Conservation (phyloP, 768 basidiomycete species). For the Xanthoconium stramineum region DNA sequence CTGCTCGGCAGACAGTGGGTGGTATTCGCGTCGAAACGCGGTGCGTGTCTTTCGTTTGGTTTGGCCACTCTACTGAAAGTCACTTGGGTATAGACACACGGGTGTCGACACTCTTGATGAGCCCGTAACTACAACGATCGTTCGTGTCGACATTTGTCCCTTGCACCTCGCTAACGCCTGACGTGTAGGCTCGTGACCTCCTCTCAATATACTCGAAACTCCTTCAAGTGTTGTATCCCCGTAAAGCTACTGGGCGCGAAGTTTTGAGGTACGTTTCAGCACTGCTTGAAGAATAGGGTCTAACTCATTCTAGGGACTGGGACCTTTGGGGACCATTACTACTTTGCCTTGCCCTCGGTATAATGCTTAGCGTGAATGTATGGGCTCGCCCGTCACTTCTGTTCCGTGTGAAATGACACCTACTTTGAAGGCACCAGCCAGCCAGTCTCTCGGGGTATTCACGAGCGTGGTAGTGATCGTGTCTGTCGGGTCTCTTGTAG, state of each 20-base stretch:
- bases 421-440: conserved; percentile 66
- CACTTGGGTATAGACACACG: conserved; percentile 48
- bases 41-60: conserved; percentile 37
- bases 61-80: neutral
- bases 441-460: conserved; percentile 85
- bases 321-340: conserved; percentile 96
- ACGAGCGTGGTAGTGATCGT: conserved; percentile 93
- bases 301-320: conserved; percentile 71
- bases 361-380: conserved; percentile 85
- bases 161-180: conserved; percentile 6
- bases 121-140: conserved; percentile 85
- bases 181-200: conserved; percentile 74
- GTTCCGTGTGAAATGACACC: neutral
- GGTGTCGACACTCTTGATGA: conserved; percentile 90
- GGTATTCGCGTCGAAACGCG: conserved; percentile 87
- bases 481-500: conserved; percentile 83
- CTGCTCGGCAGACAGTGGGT: conserved; percentile 68
- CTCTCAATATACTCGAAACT: conserved; percentile 90
- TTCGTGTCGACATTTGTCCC: conserved; percentile 38
- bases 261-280: conserved; percentile 59
- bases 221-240: conserved; percentile 90
- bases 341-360: conserved; percentile 72
- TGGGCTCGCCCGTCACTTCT: conserved; percentile 18
- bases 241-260: conserved; percentile 69
- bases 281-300: neutral